These are phyloP conservation scores for Euphorbia celastroides DNA, from an alignment of 441 rosid genomes.

Conservation along the genomic window DNA sequence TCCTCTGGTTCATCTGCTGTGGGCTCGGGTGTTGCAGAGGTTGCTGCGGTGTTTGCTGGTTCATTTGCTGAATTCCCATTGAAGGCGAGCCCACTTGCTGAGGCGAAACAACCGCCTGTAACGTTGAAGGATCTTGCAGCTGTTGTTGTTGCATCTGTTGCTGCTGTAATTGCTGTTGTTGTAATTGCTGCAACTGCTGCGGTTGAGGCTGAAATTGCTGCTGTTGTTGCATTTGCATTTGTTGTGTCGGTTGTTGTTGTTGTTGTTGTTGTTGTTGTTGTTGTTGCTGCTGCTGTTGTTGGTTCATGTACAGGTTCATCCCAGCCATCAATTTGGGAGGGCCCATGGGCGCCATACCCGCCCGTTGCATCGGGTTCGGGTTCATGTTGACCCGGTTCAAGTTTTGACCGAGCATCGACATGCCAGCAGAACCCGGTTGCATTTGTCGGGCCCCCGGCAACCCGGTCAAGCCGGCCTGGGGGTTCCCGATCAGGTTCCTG, in stretches of 20 bases:
- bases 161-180: slow-evolving; percentile 28
- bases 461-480: slow-evolving; percentile 67
- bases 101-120: slow-evolving; percentile 77
- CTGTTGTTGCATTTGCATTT: slow-evolving; percentile 31
- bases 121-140: slow-evolving; percentile 61
- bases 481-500: slow-evolving; percentile 42
- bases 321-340: slow-evolving; percentile 83
- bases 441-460: slow-evolving; percentile 71
- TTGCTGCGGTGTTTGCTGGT: slow-evolving; percentile 54
- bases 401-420: slow-evolving; percentile 58
- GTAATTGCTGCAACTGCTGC: slow-evolving; percentile 28
- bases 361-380: slow-evolving; percentile 46
- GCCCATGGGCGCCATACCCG: slow-evolving; percentile 68
- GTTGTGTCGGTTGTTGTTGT: slow-evolving; percentile 33
- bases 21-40: slow-evolving; percentile 80
- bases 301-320: slow-evolving; percentile 65
- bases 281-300: slow-evolving; percentile 42
- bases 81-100: slow-evolving; percentile 79
- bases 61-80: slow-evolving; percentile 58
- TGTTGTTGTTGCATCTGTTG: slow-evolving; percentile 50
- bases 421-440: slow-evolving; percentile 56
- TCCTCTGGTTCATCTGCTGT: slow-evolving; percentile 86
- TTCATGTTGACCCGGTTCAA: slow-evolving; percentile 58
- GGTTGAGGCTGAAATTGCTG: slow-evolving; percentile 27
- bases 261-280: slow-evolving; percentile 20